These are phyloP conservation scores for Aquilaria malaccensis DNA, from an alignment of 345 rosid genomes.

Conservation along the genomic window DNA sequence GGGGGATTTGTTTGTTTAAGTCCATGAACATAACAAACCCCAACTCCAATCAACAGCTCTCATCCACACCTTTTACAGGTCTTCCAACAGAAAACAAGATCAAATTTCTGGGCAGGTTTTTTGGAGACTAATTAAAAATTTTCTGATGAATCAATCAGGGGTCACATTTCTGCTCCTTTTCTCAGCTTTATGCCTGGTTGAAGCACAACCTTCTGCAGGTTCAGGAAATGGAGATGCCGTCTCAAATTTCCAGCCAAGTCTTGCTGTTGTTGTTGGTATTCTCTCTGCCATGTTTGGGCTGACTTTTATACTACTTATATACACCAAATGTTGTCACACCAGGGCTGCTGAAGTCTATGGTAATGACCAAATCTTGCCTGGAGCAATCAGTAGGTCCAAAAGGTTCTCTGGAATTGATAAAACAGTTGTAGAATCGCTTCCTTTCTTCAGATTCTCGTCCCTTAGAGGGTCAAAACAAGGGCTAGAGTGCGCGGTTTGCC, in stretches of 20 bases:
- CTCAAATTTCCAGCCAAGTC: conserved; percentile 67
- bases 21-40: conserved; percentile 6
- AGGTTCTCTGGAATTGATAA: conserved; percentile 78
- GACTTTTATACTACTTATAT: conserved; percentile 58
- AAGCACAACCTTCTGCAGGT: conserved; percentile 18
- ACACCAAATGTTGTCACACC: conserved; percentile 58
- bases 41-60: conserved; percentile 5
- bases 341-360: conserved; percentile 3
- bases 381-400: conserved; percentile 22
- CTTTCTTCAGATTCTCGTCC: conserved; percentile 78
- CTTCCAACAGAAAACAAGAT: not conserved
- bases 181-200: conserved; percentile 10
- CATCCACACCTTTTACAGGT: not conserved
- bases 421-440: conserved; percentile 68
- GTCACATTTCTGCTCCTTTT: conserved; percentile 4
- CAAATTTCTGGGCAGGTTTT: not conserved
- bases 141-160: conserved; percentile 23
- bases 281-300: conserved; percentile 57
- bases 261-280: conserved; percentile 73
- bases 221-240: conserved; percentile 17
- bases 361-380: conserved; percentile 15
- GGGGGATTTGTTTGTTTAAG: conserved; percentile 2
- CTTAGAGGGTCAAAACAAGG: conserved; percentile 71
- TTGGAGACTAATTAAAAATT: not conserved
- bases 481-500: conserved; percentile 81